Conservation (phyloP, 2,329 filamentous ascomycete genomes). For the Phoma sp. region DNA sequence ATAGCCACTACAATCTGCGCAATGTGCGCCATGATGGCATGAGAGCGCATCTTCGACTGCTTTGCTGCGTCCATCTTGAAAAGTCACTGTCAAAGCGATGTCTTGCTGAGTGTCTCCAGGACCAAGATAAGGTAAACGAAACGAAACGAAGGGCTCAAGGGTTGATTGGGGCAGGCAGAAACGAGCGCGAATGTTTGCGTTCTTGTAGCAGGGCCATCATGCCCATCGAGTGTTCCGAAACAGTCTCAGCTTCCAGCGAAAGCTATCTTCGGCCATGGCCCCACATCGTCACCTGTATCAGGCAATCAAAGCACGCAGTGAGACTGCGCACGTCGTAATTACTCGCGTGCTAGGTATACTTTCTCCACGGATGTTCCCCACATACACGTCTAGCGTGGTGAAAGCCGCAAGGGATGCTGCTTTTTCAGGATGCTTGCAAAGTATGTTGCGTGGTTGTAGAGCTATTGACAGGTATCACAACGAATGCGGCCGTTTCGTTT, state of each 20-base stretch:
- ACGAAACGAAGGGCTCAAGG: not conserved
- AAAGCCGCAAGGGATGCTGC: conserved; percentile 1
- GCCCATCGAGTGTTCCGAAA: conserved; percentile 11
- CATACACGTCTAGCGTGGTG: not conserved
- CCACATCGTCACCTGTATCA: conserved; percentile 16
- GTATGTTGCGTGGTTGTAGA: not conserved
- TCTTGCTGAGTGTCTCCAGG: conserved; percentile 10
- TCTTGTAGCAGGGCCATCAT: conserved; percentile 12
- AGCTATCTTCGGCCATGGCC: conserved; percentile 9
- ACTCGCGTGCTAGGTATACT: conserved; percentile 7
- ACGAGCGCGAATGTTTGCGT: conserved; percentile 10
- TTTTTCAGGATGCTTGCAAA: not conserved
- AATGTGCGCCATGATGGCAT: conserved; percentile 27
- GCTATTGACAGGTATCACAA: not conserved
- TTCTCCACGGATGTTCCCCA: conserved; percentile 2
- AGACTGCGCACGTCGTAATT: conserved; percentile 10
- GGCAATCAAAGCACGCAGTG: conserved; percentile 10
- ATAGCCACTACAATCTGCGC: conserved; percentile 51
- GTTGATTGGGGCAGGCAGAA: conserved; percentile 4
- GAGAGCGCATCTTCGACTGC: conserved; percentile 14
- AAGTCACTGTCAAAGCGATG: conserved; percentile 7
- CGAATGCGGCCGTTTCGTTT: not conserved
- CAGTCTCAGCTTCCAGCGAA: conserved; percentile 11
- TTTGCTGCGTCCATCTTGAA: conserved; percentile 9
- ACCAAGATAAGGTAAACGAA: not conserved